phyloP scores from a whole-genome alignment of 352 stramenopile species.

The Globisporangium cylindrosporum region DNA sequence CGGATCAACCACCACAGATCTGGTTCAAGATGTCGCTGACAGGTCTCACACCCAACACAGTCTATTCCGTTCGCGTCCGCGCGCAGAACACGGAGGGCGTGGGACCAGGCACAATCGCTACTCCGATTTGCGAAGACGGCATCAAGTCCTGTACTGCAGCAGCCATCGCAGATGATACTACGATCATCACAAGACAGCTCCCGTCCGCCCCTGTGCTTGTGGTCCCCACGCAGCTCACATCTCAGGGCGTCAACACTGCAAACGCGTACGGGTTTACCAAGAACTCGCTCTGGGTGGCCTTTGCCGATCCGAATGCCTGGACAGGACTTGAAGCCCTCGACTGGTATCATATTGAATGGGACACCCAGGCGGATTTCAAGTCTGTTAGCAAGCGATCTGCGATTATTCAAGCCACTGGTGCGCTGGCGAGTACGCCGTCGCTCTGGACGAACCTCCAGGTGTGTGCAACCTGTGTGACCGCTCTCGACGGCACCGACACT shows the following conservation, averaged over 20 bases:
- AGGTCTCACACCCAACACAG: conserved; percentile 38
- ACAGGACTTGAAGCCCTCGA: conserved; percentile 76
- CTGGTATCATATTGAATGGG: conserved; percentile 91
- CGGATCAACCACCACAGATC: conserved; percentile 4
- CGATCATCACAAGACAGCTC: conserved; percentile 61
- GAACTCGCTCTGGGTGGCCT: conserved; percentile 52
- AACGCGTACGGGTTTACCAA: conserved; percentile 72
- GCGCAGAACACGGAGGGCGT: conserved; percentile 85
- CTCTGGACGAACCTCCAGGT: conserved; percentile 35
- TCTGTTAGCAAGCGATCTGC: conserved; percentile 33
- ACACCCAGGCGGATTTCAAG: conserved; percentile 59
- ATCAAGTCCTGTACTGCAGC: conserved; percentile 75
- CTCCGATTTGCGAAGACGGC: conserved; percentile 83
- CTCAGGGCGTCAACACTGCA: conserved; percentile 20
- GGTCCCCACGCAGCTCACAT: conserved; percentile 48
- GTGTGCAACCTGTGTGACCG: conserved; percentile 51
- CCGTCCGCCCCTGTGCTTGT: conserved; percentile 40
- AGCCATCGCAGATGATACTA: background rate
- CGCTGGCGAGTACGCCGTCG: conserved; percentile 29
- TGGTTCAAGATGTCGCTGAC: conserved; percentile 30
- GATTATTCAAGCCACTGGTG: conserved; percentile 26
- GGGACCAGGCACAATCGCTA: conserved; percentile 50
- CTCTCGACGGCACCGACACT: conserved; percentile 20
- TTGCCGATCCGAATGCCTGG: conserved; percentile 69
- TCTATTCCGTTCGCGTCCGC: conserved; percentile 82